Evolutionary conservation across 306 rosid species (phyloP), one percentile per base, ranked within the genome.

Genomic region (Quercus wislizeni): DNA sequence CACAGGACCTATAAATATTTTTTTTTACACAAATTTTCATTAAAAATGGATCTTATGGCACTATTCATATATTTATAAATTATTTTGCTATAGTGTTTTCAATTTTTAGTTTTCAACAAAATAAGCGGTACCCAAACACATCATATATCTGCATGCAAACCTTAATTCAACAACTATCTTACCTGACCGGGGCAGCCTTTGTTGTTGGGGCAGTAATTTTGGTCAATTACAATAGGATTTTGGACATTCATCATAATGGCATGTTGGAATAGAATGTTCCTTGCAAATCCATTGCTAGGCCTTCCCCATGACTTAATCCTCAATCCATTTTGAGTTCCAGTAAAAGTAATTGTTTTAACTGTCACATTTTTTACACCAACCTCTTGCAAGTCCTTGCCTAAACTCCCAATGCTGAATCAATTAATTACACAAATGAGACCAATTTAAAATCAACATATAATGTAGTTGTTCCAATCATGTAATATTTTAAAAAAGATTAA

Each of bases 301-400:
- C 83, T 86, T 3, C 90, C 94, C 92, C 92, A 88, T 6, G 92
- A 76, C 74, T 90, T 90, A 11, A 88, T 90, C 25, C 94, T 33
- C 8, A 79, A 84, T 5, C 92, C 90, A 49, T 86, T 86, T 19
- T 83, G 78, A 13, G 90, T 90, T 8, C 81, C 82, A 0, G 76
- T 72, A n/a, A 88, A 86, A 5, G 80, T 81, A 0, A 35, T 49
- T 11, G 85, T 74, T 75, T 83, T 88, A 3, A 88, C 89, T 2
- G 94, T 90, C 58, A 90, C 89, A 10, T 90, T 83, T 71, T 88
- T 83, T 20, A 88, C 94, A 30, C 94, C 91, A 8, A 43, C 49
- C 54, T 86, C 94, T 11, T 83, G 2, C 27, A 33, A 0, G 5
- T 73, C 83, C 75, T 81, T 83, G 1, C 83, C 94, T 19, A 90